Percentiles rank a stretch among this genome's conserved stretches.
These are phyloP conservation scores for Cylindrodendrum hubeiense DNA, from an alignment of 2,329 filamentous ascomycete genomes.

Conservation along the genomic window DNA sequence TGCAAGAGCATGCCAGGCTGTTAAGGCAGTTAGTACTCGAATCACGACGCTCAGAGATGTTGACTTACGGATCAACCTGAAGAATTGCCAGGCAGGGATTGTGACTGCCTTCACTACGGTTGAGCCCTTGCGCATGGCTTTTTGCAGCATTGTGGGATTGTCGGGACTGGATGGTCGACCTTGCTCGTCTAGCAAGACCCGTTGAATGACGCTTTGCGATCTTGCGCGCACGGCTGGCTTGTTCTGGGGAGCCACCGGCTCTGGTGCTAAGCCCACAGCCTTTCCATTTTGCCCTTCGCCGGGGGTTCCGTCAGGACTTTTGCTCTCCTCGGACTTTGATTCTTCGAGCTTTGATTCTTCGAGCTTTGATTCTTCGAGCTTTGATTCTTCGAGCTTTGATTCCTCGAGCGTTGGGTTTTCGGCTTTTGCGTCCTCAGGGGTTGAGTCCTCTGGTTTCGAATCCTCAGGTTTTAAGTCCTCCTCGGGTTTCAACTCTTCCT, in stretches of 20 bases:
- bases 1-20: conserved; percentile 84
- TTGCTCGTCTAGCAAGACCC: conserved; percentile 66
- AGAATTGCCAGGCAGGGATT: conserved; percentile 98
- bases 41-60: background rate
- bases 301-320: background rate
- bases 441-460: conserved; percentile 1
- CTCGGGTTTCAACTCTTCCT: background rate
- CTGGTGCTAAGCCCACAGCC: background rate
- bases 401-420: background rate
- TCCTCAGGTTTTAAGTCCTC: background rate
- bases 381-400: background rate
- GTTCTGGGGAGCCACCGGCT: conserved; percentile 40
- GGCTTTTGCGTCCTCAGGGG: background rate
- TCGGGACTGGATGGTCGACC: conserved; percentile 59
- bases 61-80: conserved; percentile 86
- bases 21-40: conserved; percentile 49
- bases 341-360: background rate
- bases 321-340: conserved; percentile 12
- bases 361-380: conserved; percentile 12
- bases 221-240: conserved; percentile 56
- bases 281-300: conserved; percentile 9
- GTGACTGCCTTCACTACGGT: conserved; percentile 82
- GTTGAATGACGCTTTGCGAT: conserved; percentile 72
- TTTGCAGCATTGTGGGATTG: conserved; percentile 56
- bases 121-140: conserved; percentile 59